Percentiles rank a stretch among this genome's conserved stretches.
Evolutionary conservation across 495 filamentous ascomycete genomes (phyloP).

Genomic region (Amorphotheca resinae): DNA sequence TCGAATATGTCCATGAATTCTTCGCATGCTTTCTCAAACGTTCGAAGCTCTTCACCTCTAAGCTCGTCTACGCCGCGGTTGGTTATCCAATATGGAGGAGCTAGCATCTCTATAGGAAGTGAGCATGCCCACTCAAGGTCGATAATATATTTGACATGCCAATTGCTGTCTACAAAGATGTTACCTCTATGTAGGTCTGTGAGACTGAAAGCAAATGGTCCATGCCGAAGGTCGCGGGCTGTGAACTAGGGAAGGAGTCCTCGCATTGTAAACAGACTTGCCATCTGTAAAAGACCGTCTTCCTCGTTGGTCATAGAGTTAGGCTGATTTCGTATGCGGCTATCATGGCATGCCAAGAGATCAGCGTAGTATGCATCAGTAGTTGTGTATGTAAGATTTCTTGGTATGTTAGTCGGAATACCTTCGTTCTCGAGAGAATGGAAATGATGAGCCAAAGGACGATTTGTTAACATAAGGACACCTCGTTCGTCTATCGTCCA

Average conservation of each 20-base stretch:
- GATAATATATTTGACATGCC: conserved; percentile 23
- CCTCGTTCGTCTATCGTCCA: conserved; percentile 18
- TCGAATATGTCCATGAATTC: conserved; percentile 9
- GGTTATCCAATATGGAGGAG: conserved; percentile 26
- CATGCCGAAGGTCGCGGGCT: conserved; percentile 6
- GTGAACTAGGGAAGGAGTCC: conserved; percentile 5
- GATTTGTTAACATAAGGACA: conserved; percentile 16
- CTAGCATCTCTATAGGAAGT: conserved; percentile 24
- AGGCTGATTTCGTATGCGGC: conserved; percentile 23
- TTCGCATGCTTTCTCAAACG: not conserved
- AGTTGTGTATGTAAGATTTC: conserved; percentile 21
- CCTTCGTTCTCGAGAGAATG: conserved; percentile 25
- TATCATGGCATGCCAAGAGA: conserved; percentile 23
- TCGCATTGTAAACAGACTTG: conserved; percentile 5
- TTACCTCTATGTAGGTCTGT: conserved; percentile 24
- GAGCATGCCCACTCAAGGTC: conserved; percentile 31
- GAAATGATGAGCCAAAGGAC: conserved; percentile 18
- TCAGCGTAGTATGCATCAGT: conserved; percentile 23
- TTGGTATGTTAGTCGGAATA: conserved; percentile 24
- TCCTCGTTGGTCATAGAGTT: conserved; percentile 22
- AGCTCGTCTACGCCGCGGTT: conserved; percentile 20
- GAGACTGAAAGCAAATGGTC: conserved; percentile 19
- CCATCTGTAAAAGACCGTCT: conserved; percentile 18
- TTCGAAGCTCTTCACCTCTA: not conserved
- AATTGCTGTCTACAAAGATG: conserved; percentile 20